Evolutionary conservation across 805 yeast species (phyloP), one percentile per base, ranked within the genome.

Genomic region (Torulaspora indica): DNA sequence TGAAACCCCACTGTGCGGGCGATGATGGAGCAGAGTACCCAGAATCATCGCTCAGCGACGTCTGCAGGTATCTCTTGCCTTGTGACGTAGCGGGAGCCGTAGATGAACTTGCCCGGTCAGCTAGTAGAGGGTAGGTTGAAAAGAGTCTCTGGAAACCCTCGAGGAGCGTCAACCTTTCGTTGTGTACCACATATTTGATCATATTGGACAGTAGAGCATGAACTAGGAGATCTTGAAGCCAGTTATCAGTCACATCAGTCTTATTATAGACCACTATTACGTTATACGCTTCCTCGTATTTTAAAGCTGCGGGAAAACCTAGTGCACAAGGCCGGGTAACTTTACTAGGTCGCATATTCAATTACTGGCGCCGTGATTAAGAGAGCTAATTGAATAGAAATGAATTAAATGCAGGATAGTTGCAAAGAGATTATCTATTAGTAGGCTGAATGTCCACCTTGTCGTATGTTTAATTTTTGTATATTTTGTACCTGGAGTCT

Each of bases 31-130:
- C 35, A 15, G 38, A 17, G 10, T 32, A 43, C 3, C 34, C 33
- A n/a, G 27, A 29, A 8, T 48, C 52, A 13, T 48, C 49, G 13
- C 35, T 40, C 30, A 48, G 32, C 12, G 54, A 45, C 3, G 54
- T 50, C 23, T 46, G 54, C 20, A 50, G 15, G 20, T 48, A 48
- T 17, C 54, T 40, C 43, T 38, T 50, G 12, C 43, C 40, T 5
- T 37, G 43, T 27, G 52, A 28, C 18, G 29, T 35, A 12, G 41
- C 32, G 13, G 46, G 31, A 18, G 43, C 40, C 7, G 43, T 36
- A 8, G 38, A 35, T 10, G 50, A 38, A 28, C 33, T 31, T 15
- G 43, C 20, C 12, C 46, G 33, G 17, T 41, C 44, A 20, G 34
- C 31, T 20, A 15, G 33, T 9, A 38, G 29, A 28, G 38, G 38